phyloP scores from a whole-genome alignment of 148 eudicot genomes.

The Chenopodium album region DNA sequence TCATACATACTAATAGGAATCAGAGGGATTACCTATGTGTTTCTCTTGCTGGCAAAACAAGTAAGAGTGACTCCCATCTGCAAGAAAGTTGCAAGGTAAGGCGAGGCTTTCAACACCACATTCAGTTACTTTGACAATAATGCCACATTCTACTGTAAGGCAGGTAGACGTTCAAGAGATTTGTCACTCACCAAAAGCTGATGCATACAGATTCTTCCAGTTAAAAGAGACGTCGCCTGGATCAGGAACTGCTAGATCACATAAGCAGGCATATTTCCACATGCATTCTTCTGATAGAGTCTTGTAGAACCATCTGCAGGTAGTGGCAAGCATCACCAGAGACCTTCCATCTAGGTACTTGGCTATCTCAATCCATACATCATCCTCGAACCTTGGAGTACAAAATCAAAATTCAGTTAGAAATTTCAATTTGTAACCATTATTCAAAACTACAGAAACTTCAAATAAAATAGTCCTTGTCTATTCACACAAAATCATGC shows the following conservation, averaged over 20 bases:
- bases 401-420: neutral
- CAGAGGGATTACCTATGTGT: too few relatives aligned
- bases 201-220: constrained; percentile 74
- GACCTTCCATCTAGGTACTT: constrained; percentile 79
- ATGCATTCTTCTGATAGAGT: too few relatives aligned
- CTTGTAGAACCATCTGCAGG: constrained; percentile 76
- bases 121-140: too few relatives aligned
- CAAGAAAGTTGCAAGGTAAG: too few relatives aligned
- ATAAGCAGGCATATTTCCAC: constrained; percentile 80
- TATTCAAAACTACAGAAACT: neutral
- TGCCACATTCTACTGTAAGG: constrained; percentile 20
- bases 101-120: too few relatives aligned
- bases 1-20: too few relatives aligned
- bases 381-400: constrained; percentile 64
- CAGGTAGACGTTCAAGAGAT: constrained; percentile 38
- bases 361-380: constrained; percentile 82
- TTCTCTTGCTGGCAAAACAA: too few relatives aligned
- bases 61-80: too few relatives aligned
- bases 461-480: neutral
- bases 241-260: constrained; percentile 84
- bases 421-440: neutral
- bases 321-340: constrained; percentile 70
- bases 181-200: constrained; percentile 39
- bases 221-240: constrained; percentile 54
- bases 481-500: neutral